Percentiles rank a stretch among this genome's conserved stretches.
These are phyloP conservation scores for Silene coronaria DNA, from an alignment of 179 eudicot species.

Conservation along the genomic window DNA sequence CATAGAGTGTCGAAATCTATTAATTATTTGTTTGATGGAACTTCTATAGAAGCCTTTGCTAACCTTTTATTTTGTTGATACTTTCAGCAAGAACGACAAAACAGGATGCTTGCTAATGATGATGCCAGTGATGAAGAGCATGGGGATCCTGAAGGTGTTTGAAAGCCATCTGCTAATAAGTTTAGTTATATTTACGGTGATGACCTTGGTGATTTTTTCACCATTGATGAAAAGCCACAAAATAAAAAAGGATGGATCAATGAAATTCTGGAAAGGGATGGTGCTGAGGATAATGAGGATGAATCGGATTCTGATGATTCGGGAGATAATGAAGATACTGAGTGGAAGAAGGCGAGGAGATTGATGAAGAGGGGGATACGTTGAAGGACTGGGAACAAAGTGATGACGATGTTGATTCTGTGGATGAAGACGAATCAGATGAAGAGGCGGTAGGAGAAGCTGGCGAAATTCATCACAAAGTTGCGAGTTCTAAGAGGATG, in stretches of 20 bases:
- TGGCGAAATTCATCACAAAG: constrained; percentile 18
- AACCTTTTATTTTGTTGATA: constrained; percentile 12
- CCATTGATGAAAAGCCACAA: constrained; percentile 44
- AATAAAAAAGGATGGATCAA: constrained; percentile 62
- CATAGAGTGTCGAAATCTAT: neutral
- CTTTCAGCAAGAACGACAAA: constrained; percentile 72
- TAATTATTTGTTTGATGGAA: neutral
- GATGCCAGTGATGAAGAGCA: constrained; percentile 65
- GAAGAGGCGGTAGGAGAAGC: constrained; percentile 33
- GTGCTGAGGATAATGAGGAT: constrained; percentile 31
- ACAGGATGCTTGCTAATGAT: constrained; percentile 79
- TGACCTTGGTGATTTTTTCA: constrained; percentile 95
- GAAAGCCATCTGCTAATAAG: constrained; percentile 29
- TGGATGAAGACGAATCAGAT: constrained; percentile 34
- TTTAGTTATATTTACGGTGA: constrained; percentile 80
- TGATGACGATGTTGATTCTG: constrained; percentile 55
- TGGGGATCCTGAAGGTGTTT: constrained; percentile 42
- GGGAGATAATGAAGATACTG: constrained; percentile 44
- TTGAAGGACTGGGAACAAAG: constrained; percentile 96
- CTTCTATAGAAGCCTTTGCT: constrained; percentile 4
- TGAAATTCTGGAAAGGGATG: constrained; percentile 46
- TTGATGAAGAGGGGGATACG: constrained; percentile 38
- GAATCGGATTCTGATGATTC: constrained; percentile 47
- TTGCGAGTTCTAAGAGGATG: constrained; percentile 14
- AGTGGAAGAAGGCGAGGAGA: constrained; percentile 43